These are phyloP conservation scores for Carex arenaria DNA, from an alignment of 202 grass and related monocot genomes.

Conservation along the genomic window DNA sequence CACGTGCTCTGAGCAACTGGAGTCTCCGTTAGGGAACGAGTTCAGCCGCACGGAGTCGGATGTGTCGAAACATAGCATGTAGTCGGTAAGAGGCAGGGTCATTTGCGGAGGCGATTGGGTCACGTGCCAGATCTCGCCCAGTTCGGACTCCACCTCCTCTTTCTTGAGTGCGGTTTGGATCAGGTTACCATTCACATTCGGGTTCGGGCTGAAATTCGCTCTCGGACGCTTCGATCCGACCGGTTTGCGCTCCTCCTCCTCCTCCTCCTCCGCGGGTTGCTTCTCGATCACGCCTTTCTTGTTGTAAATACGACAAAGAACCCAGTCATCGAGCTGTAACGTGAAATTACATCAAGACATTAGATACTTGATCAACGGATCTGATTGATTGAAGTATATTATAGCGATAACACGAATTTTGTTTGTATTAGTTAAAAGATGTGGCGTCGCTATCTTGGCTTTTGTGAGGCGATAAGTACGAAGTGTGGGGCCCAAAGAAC, in stretches of 20 bases:
- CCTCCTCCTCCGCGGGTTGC: slow-evolving; percentile 26
- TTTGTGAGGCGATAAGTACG: slow-evolving; percentile 9
- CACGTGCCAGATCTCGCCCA: slow-evolving; percentile 26
- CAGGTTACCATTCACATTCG: neutral
- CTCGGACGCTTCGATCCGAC: slow-evolving; percentile 26
- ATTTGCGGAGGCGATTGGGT: neutral
- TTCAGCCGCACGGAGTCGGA: slow-evolving; percentile 37
- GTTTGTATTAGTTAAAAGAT: slow-evolving; percentile 19
- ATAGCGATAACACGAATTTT: neutral
- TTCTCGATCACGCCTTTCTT: slow-evolving; percentile 80
- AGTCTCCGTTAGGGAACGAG: slow-evolving; percentile 35
- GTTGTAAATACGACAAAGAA: slow-evolving; percentile 74
- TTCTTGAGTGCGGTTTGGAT: slow-evolving; percentile 36
- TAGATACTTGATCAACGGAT: slow-evolving; percentile 11
- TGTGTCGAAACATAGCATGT: slow-evolving; percentile 57
- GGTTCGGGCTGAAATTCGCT: neutral
- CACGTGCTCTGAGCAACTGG: slow-evolving; percentile 82
- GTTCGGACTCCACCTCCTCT: slow-evolving; percentile 35
- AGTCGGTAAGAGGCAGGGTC: neutral
- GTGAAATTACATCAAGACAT: neutral
- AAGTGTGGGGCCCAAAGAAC: neutral
- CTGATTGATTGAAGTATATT: neutral
- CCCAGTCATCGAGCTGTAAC: slow-evolving; percentile 64
- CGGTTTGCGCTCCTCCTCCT: neutral
- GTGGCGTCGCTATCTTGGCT: slow-evolving; percentile 7